Evolutionary conservation across 2,329 filamentous ascomycete species (phyloP), one percentile per base, ranked within the genome.

Genomic region (Cladosporium phlei): DNA sequence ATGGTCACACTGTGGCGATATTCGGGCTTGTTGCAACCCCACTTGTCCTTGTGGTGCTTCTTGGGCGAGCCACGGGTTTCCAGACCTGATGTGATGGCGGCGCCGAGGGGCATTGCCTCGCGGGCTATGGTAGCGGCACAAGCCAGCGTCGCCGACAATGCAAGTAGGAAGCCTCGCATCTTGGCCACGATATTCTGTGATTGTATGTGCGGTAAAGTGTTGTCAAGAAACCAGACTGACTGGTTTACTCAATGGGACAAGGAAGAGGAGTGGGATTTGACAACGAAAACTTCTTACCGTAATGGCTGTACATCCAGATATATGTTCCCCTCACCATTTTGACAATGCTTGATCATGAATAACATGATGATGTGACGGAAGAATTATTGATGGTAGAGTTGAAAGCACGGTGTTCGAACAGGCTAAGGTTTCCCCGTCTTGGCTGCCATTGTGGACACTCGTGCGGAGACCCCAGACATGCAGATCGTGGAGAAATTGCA

Each of bases 1-100:
- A 80, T 78, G 2, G 68, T 74, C 49, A 79, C 65, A 16, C 69
- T 71, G 25, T 66, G 69, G 28, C 72, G 67, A 40, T 72, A 43
- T 12, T 39, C 29, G 46, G 29, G 50, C 39, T 22, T 52, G 47
- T 42, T 58, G 48, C n/a, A 51, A 47, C 29, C 25, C 48, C 47
- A 38, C 17, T 34, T 42, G 37, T 47, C 44, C 28, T 47, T 47
- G 17, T 47, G 44, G 1, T 32, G 20, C n/a, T 47, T 27, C 20
- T 47, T 47, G 20, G 14, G 28, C 7, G 8, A 25, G 25, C 44
- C 27, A 19, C 37, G 44, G n/a, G 44, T 27, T 10, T 47, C 44
- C 1, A 38, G 25, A 9, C 25, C 34, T 8, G 34, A 29, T 11
- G 22, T 39, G 28, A 47, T 39, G 35, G 27, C 25, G 14, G 44